A percentile compares a stretch with the other conserved stretches of the same genome.
Conservation (phyloP, 2,329 filamentous ascomycete genomes). For the Epicoccum sorghinum region DNA sequence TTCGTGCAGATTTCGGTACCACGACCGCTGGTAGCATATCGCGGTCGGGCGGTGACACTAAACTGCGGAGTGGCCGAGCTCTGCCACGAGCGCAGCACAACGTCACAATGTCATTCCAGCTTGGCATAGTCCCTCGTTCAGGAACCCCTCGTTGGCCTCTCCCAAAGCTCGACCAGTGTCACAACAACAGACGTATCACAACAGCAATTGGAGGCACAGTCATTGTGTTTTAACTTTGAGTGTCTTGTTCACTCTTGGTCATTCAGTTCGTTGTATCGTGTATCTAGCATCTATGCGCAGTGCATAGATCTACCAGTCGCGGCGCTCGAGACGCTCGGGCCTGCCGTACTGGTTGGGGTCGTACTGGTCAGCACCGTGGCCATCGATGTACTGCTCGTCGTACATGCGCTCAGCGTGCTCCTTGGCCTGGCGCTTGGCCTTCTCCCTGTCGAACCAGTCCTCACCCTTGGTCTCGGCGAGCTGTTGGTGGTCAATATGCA, state of each 20-base stretch:
- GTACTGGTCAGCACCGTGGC: constrained; percentile 52
- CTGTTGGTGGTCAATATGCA: constrained; percentile 34
- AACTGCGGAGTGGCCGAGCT: not conserved
- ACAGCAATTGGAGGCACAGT: not conserved
- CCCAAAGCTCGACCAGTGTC: not conserved
- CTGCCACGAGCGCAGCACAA: not conserved
- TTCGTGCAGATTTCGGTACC: constrained; percentile 7
- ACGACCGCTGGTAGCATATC: not conserved
- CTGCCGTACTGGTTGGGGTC: constrained; percentile 52
- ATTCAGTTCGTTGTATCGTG: not conserved
- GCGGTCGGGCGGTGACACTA: constrained; percentile 1
- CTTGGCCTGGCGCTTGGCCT: constrained; percentile 54
- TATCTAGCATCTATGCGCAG: not conserved
- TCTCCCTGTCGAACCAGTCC: constrained; percentile 56
- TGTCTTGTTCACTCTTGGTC: not conserved
- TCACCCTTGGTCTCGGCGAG: constrained; percentile 65
- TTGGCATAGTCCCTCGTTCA: too few relatives aligned
- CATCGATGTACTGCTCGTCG: constrained; percentile 55
- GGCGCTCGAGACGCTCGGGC: constrained; percentile 37
- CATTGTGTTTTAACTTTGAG: not conserved
- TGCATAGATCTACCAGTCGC: constrained; percentile 33
- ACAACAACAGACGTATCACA: not conserved
- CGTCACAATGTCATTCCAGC: not conserved
- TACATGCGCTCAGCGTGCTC: constrained; percentile 54
- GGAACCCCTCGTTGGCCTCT: too few relatives aligned